phyloP scores from a whole-genome alignment of 108 stramenopile genomes.

The Discostella stelligeroides region DNA sequence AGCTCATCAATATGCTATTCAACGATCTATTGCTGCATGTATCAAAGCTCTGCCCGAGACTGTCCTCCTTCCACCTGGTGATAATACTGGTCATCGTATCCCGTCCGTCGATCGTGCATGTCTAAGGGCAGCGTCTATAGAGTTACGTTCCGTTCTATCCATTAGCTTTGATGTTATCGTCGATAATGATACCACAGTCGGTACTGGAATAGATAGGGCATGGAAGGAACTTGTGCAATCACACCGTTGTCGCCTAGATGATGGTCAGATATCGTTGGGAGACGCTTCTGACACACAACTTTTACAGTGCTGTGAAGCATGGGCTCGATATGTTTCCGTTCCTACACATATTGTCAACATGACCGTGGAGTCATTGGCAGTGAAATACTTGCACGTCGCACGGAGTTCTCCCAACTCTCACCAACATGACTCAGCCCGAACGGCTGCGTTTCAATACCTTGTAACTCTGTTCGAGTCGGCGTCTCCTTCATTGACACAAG shows the following conservation, averaged over 20 bases:
- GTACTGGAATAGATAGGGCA: slow-evolving; percentile 56
- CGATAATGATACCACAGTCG: background rate
- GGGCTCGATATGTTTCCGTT: slow-evolving; percentile 74
- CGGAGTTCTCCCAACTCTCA: background rate
- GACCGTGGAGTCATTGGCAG: slow-evolving; percentile 32
- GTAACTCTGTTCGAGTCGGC: slow-evolving; percentile 77
- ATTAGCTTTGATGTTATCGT: background rate
- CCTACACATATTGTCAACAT: slow-evolving; percentile 57
- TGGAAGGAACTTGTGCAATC: slow-evolving; percentile 40
- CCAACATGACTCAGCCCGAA: slow-evolving; percentile 21
- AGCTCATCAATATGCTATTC: slow-evolving; percentile 23
- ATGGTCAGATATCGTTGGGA: background rate
- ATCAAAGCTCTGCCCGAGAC: slow-evolving; percentile 70
- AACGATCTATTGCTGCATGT: slow-evolving; percentile 45
- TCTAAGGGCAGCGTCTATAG: slow-evolving; percentile 61
- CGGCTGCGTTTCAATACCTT: slow-evolving; percentile 60
- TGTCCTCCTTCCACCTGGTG: slow-evolving; percentile 62
- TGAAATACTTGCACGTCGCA: slow-evolving; percentile 37
- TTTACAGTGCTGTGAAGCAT: slow-evolving; percentile 52
- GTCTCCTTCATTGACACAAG: slow-evolving; percentile 53
- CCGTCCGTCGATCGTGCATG: slow-evolving; percentile 79
- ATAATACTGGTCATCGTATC: slow-evolving; percentile 54
- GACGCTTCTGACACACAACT: slow-evolving; percentile 25
- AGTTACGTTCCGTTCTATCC: slow-evolving; percentile 48
- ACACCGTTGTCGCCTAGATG: background rate